phyloP scores from a whole-genome alignment of 1,284 basidiomycete genomes.

The Ganoderma sinense region DNA sequence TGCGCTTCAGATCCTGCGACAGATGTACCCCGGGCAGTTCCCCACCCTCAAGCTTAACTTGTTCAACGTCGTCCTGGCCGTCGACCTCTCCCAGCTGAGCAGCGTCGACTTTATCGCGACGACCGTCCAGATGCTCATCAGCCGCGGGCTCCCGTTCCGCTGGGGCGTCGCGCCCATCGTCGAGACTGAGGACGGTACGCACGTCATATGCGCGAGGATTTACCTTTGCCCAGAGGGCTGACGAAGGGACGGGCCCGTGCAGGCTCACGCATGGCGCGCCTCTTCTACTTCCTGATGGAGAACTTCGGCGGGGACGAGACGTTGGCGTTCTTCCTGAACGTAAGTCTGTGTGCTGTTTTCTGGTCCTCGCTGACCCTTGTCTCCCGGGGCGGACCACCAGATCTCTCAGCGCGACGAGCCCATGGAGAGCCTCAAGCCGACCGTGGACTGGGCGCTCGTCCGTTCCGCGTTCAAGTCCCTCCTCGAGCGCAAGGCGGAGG shows the following conservation, averaged over 20 bases:
- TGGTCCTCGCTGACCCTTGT: not conserved
- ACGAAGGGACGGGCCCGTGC: not conserved
- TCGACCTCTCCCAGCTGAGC: conserved; percentile 76
- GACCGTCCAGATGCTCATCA: conserved; percentile 73
- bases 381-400: conserved; percentile 30
- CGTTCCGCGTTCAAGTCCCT: conserved; percentile 52
- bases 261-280: conserved; percentile 76
- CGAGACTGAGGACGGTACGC: conserved; percentile 63
- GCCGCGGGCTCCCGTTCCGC: conserved; percentile 76
- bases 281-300: conserved; percentile 74
- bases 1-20: conserved; percentile 69
- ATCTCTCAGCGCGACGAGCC: conserved; percentile 46
- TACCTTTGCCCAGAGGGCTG: not conserved
- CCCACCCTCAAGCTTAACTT: conserved; percentile 77
- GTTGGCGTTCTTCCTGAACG: conserved; percentile 64
- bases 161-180: conserved; percentile 86
- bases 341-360: conserved; percentile 40
- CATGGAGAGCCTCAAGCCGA: conserved; percentile 41
- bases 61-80: conserved; percentile 80
- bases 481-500: conserved; percentile 30
- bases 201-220: conserved; percentile 5
- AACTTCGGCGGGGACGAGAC: conserved; percentile 71
- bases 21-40: conserved; percentile 80
- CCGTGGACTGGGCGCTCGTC: conserved; percentile 55
- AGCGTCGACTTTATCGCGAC: conserved; percentile 70